Percentiles rank a stretch among this genome's conserved stretches.
phyloP scores from a whole-genome alignment of 1,139 yeast species.

The Pichia norvegensis region DNA sequence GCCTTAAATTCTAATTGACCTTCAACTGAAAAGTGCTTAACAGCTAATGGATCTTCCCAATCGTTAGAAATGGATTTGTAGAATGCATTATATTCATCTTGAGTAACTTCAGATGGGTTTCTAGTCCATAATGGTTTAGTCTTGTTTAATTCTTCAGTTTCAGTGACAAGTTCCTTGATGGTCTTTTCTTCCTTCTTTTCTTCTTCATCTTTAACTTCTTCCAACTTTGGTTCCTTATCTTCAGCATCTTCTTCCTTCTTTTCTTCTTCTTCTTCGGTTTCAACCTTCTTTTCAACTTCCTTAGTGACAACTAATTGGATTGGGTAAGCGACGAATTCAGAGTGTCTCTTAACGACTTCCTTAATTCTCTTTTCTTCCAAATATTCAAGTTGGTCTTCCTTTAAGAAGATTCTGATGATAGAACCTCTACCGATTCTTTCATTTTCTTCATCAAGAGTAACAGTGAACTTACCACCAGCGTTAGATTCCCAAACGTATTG shows the following conservation, averaged over 20 bases:
- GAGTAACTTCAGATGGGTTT: constrained; percentile 94
- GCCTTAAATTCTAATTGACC: constrained; percentile 99
- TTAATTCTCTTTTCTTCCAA: constrained; percentile 99
- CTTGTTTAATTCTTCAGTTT: constrained; percentile 95
- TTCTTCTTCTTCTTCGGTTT: constrained; percentile 52
- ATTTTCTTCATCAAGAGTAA: constrained; percentile 80
- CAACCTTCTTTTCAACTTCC: constrained; percentile 84
- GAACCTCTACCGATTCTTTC: constrained; percentile 94
- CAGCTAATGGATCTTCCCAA: constrained; percentile 99
- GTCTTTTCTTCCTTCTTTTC: constrained; percentile 64
- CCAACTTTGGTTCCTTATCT: constrained; percentile 68
- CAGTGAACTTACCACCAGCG: constrained; percentile 99
- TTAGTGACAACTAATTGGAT: constrained; percentile 96
- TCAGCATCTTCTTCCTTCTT: constrained; percentile 52
- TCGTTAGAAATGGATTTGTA: constrained; percentile 99
- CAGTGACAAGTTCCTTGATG: constrained; percentile 73
- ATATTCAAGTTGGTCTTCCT: constrained; percentile 98
- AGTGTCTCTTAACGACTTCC: constrained; percentile 99
- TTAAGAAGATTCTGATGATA: constrained; percentile 88
- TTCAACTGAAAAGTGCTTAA: constrained; percentile 98
- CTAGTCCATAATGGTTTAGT: constrained; percentile 99
- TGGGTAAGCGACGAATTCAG: constrained; percentile 99
- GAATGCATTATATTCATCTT: constrained; percentile 98
- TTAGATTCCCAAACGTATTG: constrained; percentile 99
- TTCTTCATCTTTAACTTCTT: constrained; percentile 57